Evolutionary conservation across 805 yeast species (phyloP).

Genomic region (Starmerella floris): DNA sequence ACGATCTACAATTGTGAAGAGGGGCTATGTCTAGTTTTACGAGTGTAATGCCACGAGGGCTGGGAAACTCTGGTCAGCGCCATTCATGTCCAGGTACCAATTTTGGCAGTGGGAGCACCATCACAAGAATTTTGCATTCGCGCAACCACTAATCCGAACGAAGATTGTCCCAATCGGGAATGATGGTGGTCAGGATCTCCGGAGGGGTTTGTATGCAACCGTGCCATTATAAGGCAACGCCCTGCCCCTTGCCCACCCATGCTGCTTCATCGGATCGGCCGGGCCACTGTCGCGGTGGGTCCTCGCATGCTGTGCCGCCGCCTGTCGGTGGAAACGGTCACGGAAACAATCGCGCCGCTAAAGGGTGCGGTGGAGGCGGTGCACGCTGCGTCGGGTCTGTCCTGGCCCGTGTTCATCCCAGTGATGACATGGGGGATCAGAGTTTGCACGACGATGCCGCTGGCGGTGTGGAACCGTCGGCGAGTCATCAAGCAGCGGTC

Average conservation of each 20-base stretch:
- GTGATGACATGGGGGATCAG: constrained; percentile 54
- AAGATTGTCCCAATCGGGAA: no score
- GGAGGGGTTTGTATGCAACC: no score
- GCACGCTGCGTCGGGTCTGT: constrained; percentile 36
- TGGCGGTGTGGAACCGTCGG: constrained; percentile 59
- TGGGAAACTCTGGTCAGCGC: no score
- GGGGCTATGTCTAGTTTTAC: no score
- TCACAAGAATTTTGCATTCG: no score
- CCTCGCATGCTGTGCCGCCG: constrained; percentile 1
- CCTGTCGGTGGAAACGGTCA: constrained; percentile 14
- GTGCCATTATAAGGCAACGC: no score
- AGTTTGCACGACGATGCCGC: constrained; percentile 56
- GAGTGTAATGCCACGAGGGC: no score
- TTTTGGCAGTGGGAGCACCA: no score
- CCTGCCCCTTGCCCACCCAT: neutral
- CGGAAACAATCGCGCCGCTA: constrained; percentile 16
- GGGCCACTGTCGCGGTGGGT: neutral
- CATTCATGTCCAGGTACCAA: no score
- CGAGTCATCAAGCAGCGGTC: constrained; percentile 58
- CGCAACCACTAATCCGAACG: no score
- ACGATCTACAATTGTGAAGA: no score
- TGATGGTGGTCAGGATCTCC: no score
- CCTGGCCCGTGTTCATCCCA: constrained; percentile 80
- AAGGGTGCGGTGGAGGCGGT: constrained; percentile 15
- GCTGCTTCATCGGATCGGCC: neutral